Evolutionary conservation across 805 yeast species (phyloP).

Genomic region (Kuraishia ogatae): DNA sequence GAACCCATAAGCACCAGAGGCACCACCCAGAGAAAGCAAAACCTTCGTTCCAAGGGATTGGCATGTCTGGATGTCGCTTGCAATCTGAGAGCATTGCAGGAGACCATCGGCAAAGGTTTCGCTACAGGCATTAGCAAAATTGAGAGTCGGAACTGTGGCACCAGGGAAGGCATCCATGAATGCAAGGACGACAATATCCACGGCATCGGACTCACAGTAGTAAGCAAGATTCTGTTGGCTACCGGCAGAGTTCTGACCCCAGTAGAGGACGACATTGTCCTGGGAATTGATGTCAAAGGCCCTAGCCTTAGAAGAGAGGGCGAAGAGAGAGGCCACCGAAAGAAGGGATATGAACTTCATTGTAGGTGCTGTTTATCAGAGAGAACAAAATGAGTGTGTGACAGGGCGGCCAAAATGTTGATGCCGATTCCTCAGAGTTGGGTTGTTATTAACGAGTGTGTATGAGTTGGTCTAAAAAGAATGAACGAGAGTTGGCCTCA

Average conservation of each 20-base stretch:
- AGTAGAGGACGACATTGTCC: conserved; percentile 66
- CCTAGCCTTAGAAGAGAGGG: conserved; percentile 5
- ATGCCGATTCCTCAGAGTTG: neutral
- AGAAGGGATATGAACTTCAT: neutral
- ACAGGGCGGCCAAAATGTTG: neutral
- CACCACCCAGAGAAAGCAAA: conserved; percentile 73
- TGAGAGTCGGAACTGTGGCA: conserved; percentile 29
- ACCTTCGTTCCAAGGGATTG: conserved; percentile 75
- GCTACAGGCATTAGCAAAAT: conserved; percentile 48
- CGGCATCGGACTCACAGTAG: conserved; percentile 62
- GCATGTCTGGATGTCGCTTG: conserved; percentile 62
- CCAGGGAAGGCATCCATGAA: conserved; percentile 59
- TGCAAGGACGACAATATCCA: conserved; percentile 65
- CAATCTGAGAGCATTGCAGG: conserved; percentile 32
- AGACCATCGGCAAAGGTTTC: conserved; percentile 33
- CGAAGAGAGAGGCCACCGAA: conserved; percentile 3
- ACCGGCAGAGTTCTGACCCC: conserved; percentile 86
- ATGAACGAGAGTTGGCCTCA: neutral
- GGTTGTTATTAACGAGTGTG: neutral
- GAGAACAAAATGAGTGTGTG: neutral
- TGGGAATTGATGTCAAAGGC: conserved; percentile 30
- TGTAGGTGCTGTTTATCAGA: neutral
- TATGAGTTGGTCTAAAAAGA: neutral
- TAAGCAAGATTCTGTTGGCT: conserved; percentile 34
- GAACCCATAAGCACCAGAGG: conserved; percentile 50